Percentiles rank a stretch among this genome's conserved stretches.
These are phyloP conservation scores for Leucogyrophana mollusca DNA, from an alignment of 768 basidiomycete genomes.

Conservation along the genomic window DNA sequence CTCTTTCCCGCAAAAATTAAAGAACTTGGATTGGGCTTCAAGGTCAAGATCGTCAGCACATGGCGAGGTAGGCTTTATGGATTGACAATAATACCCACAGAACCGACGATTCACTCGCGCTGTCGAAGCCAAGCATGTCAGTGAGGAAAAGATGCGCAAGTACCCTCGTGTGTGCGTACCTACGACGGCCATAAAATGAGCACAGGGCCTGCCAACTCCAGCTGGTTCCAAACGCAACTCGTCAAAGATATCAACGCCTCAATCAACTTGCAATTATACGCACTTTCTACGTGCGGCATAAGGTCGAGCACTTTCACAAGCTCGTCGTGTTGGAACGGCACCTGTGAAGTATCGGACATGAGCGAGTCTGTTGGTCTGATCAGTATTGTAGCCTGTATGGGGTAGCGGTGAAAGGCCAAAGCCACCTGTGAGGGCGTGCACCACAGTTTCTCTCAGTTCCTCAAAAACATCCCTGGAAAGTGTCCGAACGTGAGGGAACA, in stretches of 20 bases:
- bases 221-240: not conserved
- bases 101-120: slow-evolving; percentile 3
- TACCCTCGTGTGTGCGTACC: not conserved
- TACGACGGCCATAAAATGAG: slow-evolving; percentile 7
- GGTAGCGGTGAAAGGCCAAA: not conserved
- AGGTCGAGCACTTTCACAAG: slow-evolving; percentile 5
- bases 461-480: slow-evolving; percentile 3
- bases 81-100: not conserved
- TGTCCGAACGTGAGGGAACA: slow-evolving; percentile 8
- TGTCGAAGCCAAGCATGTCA: not conserved
- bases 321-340: slow-evolving; percentile 5
- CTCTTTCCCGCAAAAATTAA: slow-evolving; percentile 7
- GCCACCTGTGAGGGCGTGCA: slow-evolving; percentile 11
- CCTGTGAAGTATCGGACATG: slow-evolving; percentile 5
- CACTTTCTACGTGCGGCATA: slow-evolving; percentile 5
- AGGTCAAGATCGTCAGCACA: not conserved
- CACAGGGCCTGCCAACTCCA: not conserved
- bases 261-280: not conserved
- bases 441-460: slow-evolving; percentile 7
- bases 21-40: slow-evolving; percentile 9
- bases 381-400: not conserved
- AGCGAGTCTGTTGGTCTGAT: not conserved
- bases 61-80: not conserved
- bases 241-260: not conserved
- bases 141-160: not conserved